Percentiles rank a stretch among this genome's conserved stretches.
phyloP scores from a whole-genome alignment of 2,329 filamentous ascomycete genomes.

The Diaporthe destruens region DNA sequence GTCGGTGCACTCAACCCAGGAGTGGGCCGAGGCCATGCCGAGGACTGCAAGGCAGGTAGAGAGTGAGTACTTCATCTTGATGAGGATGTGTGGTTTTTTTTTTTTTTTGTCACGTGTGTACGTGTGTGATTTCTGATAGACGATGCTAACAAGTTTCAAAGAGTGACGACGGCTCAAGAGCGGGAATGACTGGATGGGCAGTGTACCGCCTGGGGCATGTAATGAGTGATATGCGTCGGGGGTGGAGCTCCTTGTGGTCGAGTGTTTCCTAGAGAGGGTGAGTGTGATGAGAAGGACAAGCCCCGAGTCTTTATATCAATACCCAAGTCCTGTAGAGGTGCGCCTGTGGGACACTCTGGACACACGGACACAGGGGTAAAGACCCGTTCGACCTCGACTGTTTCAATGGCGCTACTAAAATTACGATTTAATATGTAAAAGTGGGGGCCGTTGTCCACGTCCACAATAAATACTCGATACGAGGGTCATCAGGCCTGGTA shows the following conservation, averaged over 20 bases:
- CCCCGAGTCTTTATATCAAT: conserved; percentile 13
- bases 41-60: conserved; percentile 20
- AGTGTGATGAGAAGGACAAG: conserved; percentile 12
- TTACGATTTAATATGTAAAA: conserved; percentile 27
- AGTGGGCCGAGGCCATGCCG: conserved; percentile 30
- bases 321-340: neutral
- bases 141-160: conserved; percentile 17
- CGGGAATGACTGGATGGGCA: conserved; percentile 28
- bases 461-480: conserved; percentile 30
- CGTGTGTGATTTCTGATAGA: neutral
- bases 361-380: conserved; percentile 24
- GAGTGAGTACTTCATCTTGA: conserved; percentile 31
- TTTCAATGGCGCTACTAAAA: conserved; percentile 18
- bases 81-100: conserved; percentile 6
- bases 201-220: conserved; percentile 6
- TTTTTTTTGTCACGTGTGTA: neutral
- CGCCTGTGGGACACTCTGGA: neutral
- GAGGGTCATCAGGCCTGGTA: conserved; percentile 23
- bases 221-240: conserved; percentile 32
- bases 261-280: conserved; percentile 9
- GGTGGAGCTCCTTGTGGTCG: conserved; percentile 24
- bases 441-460: conserved; percentile 6
- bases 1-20: conserved; percentile 28
- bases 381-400: conserved; percentile 24
- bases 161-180: conserved; percentile 12